These are phyloP conservation scores for Fennellomyces sp. DNA, from an alignment of 371 early-diverging fungal genomes.

Conservation along the genomic window DNA sequence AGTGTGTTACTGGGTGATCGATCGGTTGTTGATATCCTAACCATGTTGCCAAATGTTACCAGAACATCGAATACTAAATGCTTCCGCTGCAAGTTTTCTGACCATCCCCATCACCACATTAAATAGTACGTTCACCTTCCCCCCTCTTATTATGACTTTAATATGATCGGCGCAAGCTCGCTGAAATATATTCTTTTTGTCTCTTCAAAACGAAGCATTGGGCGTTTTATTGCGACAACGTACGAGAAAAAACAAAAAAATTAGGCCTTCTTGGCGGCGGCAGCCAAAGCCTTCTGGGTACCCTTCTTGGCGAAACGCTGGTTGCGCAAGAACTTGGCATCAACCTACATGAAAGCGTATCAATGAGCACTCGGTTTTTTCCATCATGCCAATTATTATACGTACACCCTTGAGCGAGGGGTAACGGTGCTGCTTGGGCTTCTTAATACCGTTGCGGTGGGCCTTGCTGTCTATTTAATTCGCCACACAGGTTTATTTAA, in stretches of 20 bases:
- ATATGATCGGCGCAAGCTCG: not conserved
- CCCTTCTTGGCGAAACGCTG: conserved; percentile 96
- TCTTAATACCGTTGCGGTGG: conserved; percentile 98
- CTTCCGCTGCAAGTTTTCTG: not conserved
- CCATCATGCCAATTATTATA: conserved; percentile 1
- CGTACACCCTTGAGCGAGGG: conserved; percentile 92
- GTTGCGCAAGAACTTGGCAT: conserved; percentile 98
- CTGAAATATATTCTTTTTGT: not conserved
- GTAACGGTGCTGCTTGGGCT: conserved; percentile 86
- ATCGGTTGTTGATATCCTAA: conserved; percentile 4
- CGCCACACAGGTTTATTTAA: no score
- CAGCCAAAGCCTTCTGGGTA: conserved; percentile 50
- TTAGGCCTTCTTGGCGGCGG: conserved; percentile 28
- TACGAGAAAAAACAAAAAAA: not conserved
- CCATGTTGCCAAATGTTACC: not conserved
- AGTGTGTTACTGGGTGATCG: conserved; percentile 27
- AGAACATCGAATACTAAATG: conserved; percentile 19
- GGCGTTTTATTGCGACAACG: not conserved
- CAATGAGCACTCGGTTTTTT: not conserved
- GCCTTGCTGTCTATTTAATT: conserved; percentile 85
- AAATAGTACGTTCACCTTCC: not conserved
- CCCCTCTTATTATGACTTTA: not conserved
- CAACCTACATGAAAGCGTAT: conserved; percentile 54
- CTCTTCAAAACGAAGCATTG: not conserved
- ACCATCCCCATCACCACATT: not conserved